These are phyloP conservation scores for Podospora fimiseda DNA, from an alignment of 495 filamentous ascomycete genomes.

Conservation along the genomic window DNA sequence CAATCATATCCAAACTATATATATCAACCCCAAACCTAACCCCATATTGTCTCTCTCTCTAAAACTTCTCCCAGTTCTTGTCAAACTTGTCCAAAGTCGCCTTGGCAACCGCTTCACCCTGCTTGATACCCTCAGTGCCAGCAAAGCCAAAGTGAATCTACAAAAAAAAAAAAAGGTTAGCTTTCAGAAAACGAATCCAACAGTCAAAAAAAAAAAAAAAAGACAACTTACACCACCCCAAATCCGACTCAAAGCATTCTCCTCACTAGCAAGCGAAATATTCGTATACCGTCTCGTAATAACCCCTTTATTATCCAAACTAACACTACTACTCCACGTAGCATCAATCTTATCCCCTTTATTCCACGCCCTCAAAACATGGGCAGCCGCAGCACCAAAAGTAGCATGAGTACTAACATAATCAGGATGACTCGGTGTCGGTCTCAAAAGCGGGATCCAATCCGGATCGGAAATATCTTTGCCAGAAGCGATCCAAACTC, in stretches of 20 bases:
- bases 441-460: constrained; percentile 29
- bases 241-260: constrained; percentile 26
- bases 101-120: constrained; percentile 20
- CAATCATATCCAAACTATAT: too few species aligned
- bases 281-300: constrained; percentile 25
- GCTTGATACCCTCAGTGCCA: constrained; percentile 14
- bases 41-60: too few species aligned
- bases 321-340: constrained; percentile 27
- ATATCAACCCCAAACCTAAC: too few species aligned
- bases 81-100: constrained; percentile 22
- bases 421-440: constrained; percentile 31
- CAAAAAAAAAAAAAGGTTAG: background rate
- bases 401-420: constrained; percentile 32
- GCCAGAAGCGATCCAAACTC: constrained; percentile 19
- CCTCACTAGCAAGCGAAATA: constrained; percentile 17
- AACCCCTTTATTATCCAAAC: constrained; percentile 22
- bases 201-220: background rate
- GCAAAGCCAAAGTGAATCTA: constrained; percentile 31
- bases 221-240: constrained; percentile 29
- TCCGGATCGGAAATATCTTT: constrained; percentile 16
- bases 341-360: constrained; percentile 18
- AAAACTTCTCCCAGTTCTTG: constrained; percentile 22
- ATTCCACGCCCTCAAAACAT: constrained; percentile 22
- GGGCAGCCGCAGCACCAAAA: constrained; percentile 28
- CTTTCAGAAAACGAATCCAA: background rate